Conservation (phyloP, 1,284 basidiomycete species). For the Coniophora puteana region DNA sequence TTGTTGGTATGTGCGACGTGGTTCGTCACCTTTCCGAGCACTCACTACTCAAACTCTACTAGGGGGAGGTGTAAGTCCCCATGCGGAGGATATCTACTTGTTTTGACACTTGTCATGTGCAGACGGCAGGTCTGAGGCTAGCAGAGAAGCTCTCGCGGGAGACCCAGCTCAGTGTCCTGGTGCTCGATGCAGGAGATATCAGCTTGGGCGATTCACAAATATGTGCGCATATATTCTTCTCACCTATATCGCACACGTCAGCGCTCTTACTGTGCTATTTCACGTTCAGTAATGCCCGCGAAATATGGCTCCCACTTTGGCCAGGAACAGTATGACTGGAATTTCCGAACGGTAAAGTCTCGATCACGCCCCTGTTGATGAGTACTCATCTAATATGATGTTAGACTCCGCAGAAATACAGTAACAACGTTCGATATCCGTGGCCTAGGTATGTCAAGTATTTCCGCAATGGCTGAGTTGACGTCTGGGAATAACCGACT, state of each 20-base stretch:
- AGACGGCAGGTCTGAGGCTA: constrained; percentile 1
- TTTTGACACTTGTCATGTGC: neutral
- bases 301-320: constrained; percentile 24
- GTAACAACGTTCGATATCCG: neutral
- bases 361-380: neutral
- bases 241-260: too few species aligned
- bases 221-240: neutral
- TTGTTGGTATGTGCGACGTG: neutral
- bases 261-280: too few species aligned
- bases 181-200: neutral
- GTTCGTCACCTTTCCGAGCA: neutral
- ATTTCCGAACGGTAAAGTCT: constrained; percentile 11
- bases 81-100: too few species aligned
- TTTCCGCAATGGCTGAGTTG: too few species aligned
- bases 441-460: constrained; percentile 6
- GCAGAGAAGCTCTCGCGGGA: constrained; percentile 7
- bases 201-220: neutral
- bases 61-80: neutral
- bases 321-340: constrained; percentile 23
- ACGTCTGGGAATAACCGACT: neutral
- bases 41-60: neutral
- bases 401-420: constrained; percentile 8
- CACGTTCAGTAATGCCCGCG: constrained; percentile 22
- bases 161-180: neutral
- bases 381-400: neutral